Evolutionary conservation across 495 filamentous ascomycete species (phyloP).

Genomic region (Daldinia loculata): DNA sequence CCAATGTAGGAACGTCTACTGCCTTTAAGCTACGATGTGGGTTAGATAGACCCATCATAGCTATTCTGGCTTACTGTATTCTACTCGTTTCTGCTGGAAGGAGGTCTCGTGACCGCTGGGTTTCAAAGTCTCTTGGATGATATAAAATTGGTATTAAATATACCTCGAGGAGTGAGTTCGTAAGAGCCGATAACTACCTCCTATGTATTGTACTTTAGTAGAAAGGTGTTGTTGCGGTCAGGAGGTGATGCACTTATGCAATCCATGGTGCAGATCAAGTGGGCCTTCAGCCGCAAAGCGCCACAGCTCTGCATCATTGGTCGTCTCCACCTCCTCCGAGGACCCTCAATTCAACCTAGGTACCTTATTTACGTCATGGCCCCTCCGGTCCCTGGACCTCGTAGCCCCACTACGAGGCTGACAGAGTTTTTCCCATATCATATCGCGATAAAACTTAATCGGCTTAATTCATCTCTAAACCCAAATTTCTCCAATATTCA

Average conservation of each 20-base stretch:
- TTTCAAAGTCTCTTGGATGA: too few relatives aligned
- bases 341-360: background rate
- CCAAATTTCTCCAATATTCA: background rate
- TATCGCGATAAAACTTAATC: background rate
- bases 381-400: constrained; percentile 20
- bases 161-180: too few relatives aligned
- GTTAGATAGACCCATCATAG: too few relatives aligned
- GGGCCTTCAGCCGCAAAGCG: constrained; percentile 23
- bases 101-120: too few relatives aligned
- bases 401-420: constrained; percentile 31
- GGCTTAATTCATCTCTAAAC: background rate
- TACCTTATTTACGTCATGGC: constrained; percentile 30
- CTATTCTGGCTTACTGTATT: too few relatives aligned
- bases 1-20: too few relatives aligned
- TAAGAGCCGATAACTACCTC: too few relatives aligned
- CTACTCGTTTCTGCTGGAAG: too few relatives aligned
- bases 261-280: background rate
- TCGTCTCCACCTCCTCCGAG: constrained; percentile 9
- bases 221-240: constrained; percentile 1
- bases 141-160: too few relatives aligned
- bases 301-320: constrained; percentile 21
- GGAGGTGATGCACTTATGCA: background rate
- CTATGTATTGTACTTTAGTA: too few relatives aligned
- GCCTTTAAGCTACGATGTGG: too few relatives aligned
- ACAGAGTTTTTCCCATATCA: background rate